Evolutionary conservation across 2,329 filamentous ascomycete genomes (phyloP).

Genomic region (Alternaria novae-zelandiae): DNA sequence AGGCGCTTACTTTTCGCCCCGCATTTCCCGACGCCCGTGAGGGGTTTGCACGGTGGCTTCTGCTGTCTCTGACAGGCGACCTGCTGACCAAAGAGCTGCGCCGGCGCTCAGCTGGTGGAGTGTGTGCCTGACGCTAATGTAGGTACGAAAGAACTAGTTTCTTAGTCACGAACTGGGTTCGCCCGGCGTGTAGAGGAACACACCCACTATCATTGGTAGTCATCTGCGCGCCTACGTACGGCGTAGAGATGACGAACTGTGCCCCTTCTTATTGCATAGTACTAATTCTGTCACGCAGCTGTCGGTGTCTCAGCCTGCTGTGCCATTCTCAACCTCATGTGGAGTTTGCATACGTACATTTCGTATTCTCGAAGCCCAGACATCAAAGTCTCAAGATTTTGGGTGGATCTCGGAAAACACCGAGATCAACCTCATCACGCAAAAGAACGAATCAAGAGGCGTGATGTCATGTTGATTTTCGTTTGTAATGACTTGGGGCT

Average conservation of each 20-base stretch:
- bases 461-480: constrained; percentile 10
- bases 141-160: constrained; percentile 20
- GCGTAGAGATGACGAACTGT: background rate
- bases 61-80: constrained; percentile 8
- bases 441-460: constrained; percentile 15
- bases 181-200: constrained; percentile 2
- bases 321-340: background rate
- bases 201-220: background rate
- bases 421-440: constrained; percentile 10
- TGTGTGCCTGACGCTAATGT: constrained; percentile 24
- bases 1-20: constrained; percentile 13
- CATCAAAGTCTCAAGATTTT: background rate
- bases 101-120: constrained; percentile 13
- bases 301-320: constrained; percentile 1
- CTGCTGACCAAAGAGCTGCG: background rate
- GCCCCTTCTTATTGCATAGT: background rate
- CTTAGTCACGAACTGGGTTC: constrained; percentile 5
- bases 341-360: background rate
- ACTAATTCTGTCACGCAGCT: constrained; percentile 1
- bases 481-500: constrained; percentile 12
- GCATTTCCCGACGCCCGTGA: constrained; percentile 14
- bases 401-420: constrained; percentile 5
- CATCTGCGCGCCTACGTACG: background rate
- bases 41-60: constrained; percentile 12
- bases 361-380: background rate